Conservation (phyloP, 345 rosid genomes). For the Isatis tinctoria region DNA sequence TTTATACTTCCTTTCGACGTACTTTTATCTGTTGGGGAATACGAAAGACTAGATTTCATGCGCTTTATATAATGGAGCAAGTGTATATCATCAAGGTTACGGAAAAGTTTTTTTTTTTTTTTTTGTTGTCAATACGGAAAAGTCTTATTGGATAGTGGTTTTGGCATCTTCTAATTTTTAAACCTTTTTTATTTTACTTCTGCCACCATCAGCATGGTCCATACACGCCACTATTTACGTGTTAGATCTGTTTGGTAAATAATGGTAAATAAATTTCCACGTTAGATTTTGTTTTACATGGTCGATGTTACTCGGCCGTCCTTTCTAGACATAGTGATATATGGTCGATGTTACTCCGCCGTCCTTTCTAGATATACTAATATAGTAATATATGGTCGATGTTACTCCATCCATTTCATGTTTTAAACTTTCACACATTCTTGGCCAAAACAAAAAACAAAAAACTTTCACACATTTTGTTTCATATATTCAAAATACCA, state of each 20-base stretch:
- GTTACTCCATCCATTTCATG: no score
- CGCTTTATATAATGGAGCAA: neutral
- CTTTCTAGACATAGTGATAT: neutral
- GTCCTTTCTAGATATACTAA: no score
- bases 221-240: neutral
- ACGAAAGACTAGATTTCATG: neutral
- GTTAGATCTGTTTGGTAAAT: neutral
- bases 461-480: no score
- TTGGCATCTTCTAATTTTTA: neutral
- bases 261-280: neutral
- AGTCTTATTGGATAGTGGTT: neutral
- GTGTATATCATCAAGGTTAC: neutral
- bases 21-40: neutral
- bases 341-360: neutral
- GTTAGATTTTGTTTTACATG: neutral
- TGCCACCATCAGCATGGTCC: neutral
- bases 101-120: no score
- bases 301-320: neutral
- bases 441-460: no score
- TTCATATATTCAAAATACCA: no score
- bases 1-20: no score
- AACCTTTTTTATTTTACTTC: neutral
- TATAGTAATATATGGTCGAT: no score
- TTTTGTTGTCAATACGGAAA: no score
- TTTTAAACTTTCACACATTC: no score